Conservation (phyloP, 2,329 filamentous ascomycete species). For the Cryphonectria parasitica region DNA sequence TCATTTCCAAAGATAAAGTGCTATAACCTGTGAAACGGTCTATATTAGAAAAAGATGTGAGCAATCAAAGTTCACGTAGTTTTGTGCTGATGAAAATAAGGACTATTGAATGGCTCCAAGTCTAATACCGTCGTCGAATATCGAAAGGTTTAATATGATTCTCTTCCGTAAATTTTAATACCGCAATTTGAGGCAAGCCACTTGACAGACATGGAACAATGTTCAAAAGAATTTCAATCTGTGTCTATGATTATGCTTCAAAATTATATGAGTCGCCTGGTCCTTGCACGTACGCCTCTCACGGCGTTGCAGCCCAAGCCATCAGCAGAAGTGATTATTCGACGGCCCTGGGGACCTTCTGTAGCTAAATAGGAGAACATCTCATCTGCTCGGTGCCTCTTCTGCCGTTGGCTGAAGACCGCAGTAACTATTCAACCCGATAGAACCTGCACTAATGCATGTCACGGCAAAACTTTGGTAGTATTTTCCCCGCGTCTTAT, state of each 20-base stretch:
- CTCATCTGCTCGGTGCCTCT: neutral
- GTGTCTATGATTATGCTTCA: too few relatives aligned
- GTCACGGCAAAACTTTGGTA: constrained; percentile 1
- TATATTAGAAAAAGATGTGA: neutral
- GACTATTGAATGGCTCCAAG: neutral
- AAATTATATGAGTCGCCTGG: too few relatives aligned
- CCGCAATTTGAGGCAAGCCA: neutral
- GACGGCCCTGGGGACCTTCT: neutral
- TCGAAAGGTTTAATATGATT: neutral
- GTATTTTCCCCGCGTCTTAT: neutral
- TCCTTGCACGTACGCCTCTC: too few relatives aligned
- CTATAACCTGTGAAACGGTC: neutral
- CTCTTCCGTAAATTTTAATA: neutral
- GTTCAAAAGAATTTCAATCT: too few relatives aligned
- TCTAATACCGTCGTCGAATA: neutral
- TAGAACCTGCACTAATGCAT: neutral
- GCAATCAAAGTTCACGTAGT: neutral
- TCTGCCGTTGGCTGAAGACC: neutral
- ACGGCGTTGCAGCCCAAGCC: neutral
- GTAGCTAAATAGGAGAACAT: neutral
- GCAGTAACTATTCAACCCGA: neutral
- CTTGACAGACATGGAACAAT: neutral
- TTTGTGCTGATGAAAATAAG: too few relatives aligned
- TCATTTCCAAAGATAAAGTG: neutral
- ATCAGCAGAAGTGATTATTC: neutral